Evolutionary conservation across 495 filamentous ascomycete genomes (phyloP), one percentile per base, ranked within the genome.

Genomic region (Thermochaetoides thermophila): DNA sequence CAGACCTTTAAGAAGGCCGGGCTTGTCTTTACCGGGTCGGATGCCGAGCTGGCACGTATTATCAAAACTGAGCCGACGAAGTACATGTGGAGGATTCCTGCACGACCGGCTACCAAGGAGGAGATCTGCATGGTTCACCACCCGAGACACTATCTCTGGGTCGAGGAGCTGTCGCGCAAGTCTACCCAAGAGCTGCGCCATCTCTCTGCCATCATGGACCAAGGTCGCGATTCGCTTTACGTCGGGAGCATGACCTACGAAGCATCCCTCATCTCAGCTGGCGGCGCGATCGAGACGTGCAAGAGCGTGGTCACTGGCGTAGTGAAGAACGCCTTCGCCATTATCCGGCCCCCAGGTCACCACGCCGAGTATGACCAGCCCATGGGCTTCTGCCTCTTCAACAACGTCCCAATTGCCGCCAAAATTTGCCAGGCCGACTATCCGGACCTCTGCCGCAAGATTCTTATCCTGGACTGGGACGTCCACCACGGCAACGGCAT

Each of bases 331-430:
- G 83, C 82, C 2, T 86, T 97, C 45, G 89, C 89, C 1, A 75
- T 96, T 10, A 89, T 97, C 38, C 74, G 89, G 25, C 89, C 89
- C 2, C 89, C 89, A 0, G 91, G 89, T 2, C 89, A 97, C 44
- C 89, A 97, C 57, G 91, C 89, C 1, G 91, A 96, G 48, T 69
- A 68, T 31, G 67, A 87, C 43, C 60, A 69, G 10, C 66, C 89
- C 5, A 84, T 89, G 73, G 89, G 89, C 0, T 97, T 97, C 50
- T 97, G 89, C 53, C 59, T 96, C 11, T 95, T 94, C 52, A 93
- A 99, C 57, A 99, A 99, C 56, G 91, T 95, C 8, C 79, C 78
- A 18, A 78, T 99, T 33, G 85, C 85, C 1, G 77, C 85, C 7
- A 76, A 72, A 32, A 79, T 86, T 29, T 91, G 84, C 42, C 84